Percentiles rank a stretch among this genome's conserved stretches.
phyloP scores from a whole-genome alignment of 2,329 filamentous ascomycete genomes.

The Colletotrichum salicis region DNA sequence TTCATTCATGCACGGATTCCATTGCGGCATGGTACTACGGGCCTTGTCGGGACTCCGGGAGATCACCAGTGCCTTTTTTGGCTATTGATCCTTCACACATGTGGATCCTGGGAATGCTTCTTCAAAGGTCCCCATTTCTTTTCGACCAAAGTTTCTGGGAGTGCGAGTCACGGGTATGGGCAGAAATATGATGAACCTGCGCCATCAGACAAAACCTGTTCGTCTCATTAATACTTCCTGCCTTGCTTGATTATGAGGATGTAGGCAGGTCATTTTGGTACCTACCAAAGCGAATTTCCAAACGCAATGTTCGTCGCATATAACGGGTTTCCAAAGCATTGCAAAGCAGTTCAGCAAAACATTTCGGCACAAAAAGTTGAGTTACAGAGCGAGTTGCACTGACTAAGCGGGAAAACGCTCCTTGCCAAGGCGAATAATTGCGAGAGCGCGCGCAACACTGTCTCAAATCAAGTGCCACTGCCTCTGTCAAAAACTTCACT shows the following conservation, averaged over 20 bases:
- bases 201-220: neutral
- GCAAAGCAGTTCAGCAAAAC: neutral
- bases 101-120: neutral
- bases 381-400: neutral
- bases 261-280: neutral
- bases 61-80: neutral
- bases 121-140: neutral
- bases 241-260: neutral
- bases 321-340: neutral
- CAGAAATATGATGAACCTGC: neutral
- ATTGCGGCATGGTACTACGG: neutral
- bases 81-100: neutral
- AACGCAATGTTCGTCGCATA: too few relatives aligned
- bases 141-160: neutral
- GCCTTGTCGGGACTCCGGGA: neutral
- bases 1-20: neutral
- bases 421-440: neutral
- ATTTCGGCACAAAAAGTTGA: too few relatives aligned
- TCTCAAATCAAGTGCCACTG: conserved; percentile 4
- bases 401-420: neutral
- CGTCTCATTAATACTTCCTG: neutral
- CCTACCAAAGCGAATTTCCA: too few relatives aligned
- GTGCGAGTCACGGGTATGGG: neutral
- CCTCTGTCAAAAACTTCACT: neutral
- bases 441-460: neutral